A percentile compares a stretch with the other conserved stretches of the same genome.
phyloP scores from a whole-genome alignment of 2,329 filamentous ascomycete genomes.

The Xylaria arbuscula region DNA sequence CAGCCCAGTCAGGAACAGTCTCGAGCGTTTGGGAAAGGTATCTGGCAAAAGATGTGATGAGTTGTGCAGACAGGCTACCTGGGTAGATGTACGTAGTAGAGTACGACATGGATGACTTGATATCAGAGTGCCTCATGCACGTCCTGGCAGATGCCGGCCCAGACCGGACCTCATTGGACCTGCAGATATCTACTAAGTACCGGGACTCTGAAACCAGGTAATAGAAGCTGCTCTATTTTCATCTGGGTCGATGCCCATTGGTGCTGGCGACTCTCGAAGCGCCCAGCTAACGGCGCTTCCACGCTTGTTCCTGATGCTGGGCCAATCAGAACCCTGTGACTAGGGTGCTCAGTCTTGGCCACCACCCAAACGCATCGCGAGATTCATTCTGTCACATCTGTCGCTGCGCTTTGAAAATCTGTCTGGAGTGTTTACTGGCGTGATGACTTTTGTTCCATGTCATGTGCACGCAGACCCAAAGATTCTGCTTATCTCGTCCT shows the following conservation, averaged over 20 bases:
- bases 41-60: conserved; percentile 40
- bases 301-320: conserved; percentile 22
- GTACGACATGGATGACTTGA: conserved; percentile 29
- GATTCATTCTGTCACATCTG: conserved; percentile 44
- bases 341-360: conserved; percentile 38
- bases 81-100: conserved; percentile 25
- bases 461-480: conserved; percentile 6
- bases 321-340: conserved; percentile 38
- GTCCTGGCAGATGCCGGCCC: conserved; percentile 39
- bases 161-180: conserved; percentile 39
- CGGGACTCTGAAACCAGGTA: conserved; percentile 38
- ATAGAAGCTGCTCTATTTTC: conserved; percentile 43
- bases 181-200: conserved; percentile 24
- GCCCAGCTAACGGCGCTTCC: conserved; percentile 41
- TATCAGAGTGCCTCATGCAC: conserved; percentile 40
- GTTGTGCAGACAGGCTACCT: conserved; percentile 40
- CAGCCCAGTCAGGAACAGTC: conserved; percentile 23
- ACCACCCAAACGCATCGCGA: conserved; percentile 35
- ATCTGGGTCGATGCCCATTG: conserved; percentile 40
- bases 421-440: conserved; percentile 21
- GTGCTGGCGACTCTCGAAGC: conserved; percentile 40
- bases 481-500: conserved; percentile 2
- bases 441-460: conserved; percentile 32
- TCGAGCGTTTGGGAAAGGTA: conserved; percentile 31
- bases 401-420: conserved; percentile 33